phyloP scores from a whole-genome alignment of 140 eudicot genomes.

The Stevia rebaudiana region DNA sequence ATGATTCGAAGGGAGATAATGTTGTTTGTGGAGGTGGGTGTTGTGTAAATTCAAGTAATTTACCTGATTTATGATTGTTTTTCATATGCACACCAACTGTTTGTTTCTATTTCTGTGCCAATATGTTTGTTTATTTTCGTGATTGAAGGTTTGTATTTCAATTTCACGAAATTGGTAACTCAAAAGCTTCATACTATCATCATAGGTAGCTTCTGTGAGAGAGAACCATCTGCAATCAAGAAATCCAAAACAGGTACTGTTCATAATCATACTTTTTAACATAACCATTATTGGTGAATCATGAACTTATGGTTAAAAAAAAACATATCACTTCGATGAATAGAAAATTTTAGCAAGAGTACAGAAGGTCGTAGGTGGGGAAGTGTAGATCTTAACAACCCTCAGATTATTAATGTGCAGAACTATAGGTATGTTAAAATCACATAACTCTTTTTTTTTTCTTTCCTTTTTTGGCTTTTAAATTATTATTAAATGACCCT shows the following conservation, averaged over 20 bases:
- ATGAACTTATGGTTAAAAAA: conserved; percentile 4
- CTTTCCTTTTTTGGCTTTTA: not conserved
- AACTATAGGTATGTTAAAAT: conserved; percentile 15
- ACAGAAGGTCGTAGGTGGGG: conserved; percentile 42
- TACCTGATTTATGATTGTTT: too few species aligned
- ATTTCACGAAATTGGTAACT: conserved; percentile 10
- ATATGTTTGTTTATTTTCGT: not conserved
- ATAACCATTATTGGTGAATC: not conserved
- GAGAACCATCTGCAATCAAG: conserved; percentile 72
- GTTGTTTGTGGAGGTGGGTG: conserved; percentile 54
- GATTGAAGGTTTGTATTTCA: not conserved
- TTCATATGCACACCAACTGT: conserved; percentile 20
- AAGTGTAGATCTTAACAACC: conserved; percentile 32
- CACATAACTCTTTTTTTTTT: not conserved
- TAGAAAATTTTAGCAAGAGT: conserved; percentile 30
- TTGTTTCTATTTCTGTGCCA: conserved; percentile 1
- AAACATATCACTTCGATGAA: conserved; percentile 14
- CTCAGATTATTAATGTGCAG: conserved; percentile 44
- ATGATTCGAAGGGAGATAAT: conserved; percentile 53
- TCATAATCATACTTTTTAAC: not conserved
- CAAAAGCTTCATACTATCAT: conserved; percentile 5
- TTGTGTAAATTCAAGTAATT: too few species aligned
- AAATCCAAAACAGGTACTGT: conserved; percentile 67
- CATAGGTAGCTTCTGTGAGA: conserved; percentile 65
- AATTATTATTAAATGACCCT: not conserved